Evolutionary conservation across 768 basidiomycete genomes (phyloP), one percentile per base, ranked within the genome.

Genomic region (Podaxis sp.): DNA sequence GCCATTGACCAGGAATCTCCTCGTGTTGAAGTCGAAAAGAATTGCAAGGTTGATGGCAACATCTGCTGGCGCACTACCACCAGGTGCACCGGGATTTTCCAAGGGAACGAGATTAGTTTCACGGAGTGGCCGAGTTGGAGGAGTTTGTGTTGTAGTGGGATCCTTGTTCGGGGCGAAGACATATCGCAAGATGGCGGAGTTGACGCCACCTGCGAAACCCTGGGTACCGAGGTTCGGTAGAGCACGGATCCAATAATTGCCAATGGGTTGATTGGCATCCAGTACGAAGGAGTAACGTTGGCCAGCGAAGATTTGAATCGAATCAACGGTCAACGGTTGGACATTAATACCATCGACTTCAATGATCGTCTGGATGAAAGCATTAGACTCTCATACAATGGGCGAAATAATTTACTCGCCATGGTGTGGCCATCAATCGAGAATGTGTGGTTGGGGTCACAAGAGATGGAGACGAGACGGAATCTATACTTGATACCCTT

Each of bases 211-310:
- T 44, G 58, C 73, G 73, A 81, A 82, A 4, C 26, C 50, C 5
- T 60, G 3, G 58, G 38, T n/a, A 26, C 58, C 58, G 54, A 65
- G 12, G 54, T 77, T 75, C 2, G 80, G 78, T 7, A 70, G n/a
- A 2, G 77, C 77, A 20, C 74, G 78, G 52, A 79, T 75, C 77
- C 81, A 80, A 53, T 81, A 82, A 62, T 80, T 81, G 51, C 67
- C 72, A 36, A 77, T 56, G 0, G 66, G 51, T 41, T 72, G 67
- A 57, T 71, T 68, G 7, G 72, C 67, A 49, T 63, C 65, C 63
- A 82, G 64, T 10, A 84, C 69, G 62, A 84, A 72, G 0, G 83
- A 84, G 58, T 84, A 84, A 6, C 83, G 77, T 64, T 84, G 83
- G 1, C 77, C 84, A 11, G 74, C 72, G 58, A 76, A 81, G 53